phyloP scores from a whole-genome alignment of 1,284 basidiomycete species.

The Entoloma clypeatum region DNA sequence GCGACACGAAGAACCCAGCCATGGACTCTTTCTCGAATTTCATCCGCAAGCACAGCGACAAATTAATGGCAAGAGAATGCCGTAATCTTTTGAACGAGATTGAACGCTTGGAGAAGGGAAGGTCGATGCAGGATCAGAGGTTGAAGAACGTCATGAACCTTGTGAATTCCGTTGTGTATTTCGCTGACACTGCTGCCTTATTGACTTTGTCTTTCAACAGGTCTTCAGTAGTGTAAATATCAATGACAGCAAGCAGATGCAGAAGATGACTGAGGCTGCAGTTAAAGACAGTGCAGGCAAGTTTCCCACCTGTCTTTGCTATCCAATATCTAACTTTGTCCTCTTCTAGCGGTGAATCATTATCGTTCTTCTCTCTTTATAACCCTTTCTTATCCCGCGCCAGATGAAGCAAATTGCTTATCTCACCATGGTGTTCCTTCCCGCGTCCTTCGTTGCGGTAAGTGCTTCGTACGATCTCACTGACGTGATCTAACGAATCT shows the following conservation, averaged over 20 bases:
- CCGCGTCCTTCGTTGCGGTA: conserved; percentile 49
- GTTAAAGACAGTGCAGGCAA: conserved; percentile 39
- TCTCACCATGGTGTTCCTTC: conserved; percentile 53
- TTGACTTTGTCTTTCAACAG: conserved; percentile 19
- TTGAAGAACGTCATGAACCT: conserved; percentile 51
- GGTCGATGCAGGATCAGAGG: conserved; percentile 42
- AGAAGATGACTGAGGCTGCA: conserved; percentile 36
- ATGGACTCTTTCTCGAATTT: conserved; percentile 27
- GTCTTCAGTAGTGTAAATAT: conserved; percentile 42
- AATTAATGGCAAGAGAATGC: conserved; percentile 37
- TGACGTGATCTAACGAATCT: not conserved
- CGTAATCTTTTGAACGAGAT: conserved; percentile 42
- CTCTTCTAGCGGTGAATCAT: not conserved
- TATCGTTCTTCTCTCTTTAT: not conserved
- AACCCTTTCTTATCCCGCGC: not conserved
- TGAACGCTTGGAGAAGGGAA: conserved; percentile 39
- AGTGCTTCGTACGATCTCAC: conserved; percentile 19
- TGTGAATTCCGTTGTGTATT: conserved; percentile 30
- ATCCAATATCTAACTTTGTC: conserved; percentile 3
- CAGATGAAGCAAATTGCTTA: conserved; percentile 52
- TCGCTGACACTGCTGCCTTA: not conserved
- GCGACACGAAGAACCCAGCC: conserved; percentile 41
- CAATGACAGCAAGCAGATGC: conserved; percentile 39
- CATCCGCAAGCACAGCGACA: conserved; percentile 22
- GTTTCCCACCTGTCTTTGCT: conserved; percentile 8